phyloP scores from a whole-genome alignment of 768 basidiomycete genomes.

The Amanita inopinata region DNA sequence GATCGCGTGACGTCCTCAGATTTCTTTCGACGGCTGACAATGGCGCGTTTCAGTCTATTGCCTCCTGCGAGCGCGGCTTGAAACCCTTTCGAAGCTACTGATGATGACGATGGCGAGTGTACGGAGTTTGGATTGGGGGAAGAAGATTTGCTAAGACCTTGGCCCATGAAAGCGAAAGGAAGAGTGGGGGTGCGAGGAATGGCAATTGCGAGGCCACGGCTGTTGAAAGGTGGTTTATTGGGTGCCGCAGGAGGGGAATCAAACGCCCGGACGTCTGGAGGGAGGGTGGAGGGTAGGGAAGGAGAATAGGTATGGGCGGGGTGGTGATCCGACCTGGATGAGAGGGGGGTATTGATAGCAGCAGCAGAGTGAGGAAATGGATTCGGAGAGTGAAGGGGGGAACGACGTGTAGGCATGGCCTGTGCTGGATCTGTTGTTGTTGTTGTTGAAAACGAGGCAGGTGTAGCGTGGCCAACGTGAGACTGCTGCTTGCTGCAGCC shows the following conservation, averaged over 20 bases:
- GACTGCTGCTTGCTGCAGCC: conserved; percentile 1
- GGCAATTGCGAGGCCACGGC: conserved; percentile 9
- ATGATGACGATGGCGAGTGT: conserved; percentile 17
- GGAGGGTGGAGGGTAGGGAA: neutral
- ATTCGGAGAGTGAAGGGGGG: neutral
- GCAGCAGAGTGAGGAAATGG: neutral
- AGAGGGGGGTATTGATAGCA: conserved; percentile 1
- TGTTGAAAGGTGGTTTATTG: conserved; percentile 1
- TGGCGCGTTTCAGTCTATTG: conserved; percentile 47
- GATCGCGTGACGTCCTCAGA: conserved; percentile 31
- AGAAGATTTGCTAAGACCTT: conserved; percentile 17
- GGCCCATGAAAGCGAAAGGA: conserved; percentile 19
- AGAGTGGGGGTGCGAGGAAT: conserved; percentile 18
- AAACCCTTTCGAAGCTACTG: conserved; percentile 22
- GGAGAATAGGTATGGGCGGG: neutral
- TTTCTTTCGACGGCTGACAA: conserved; percentile 47
- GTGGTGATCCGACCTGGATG: neutral
- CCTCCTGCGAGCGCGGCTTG: conserved; percentile 34
- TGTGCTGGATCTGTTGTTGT: conserved; percentile 1
- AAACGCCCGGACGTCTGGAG: neutral
- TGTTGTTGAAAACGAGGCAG: conserved; percentile 5
- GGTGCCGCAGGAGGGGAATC: neutral
- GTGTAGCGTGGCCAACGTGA: conserved; percentile 5
- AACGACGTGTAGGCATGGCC: conserved; percentile 1
- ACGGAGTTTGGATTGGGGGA: conserved; percentile 15